Conservation (phyloP, 106 monocot species). For the Dendrobium chrysotoxum region DNA sequence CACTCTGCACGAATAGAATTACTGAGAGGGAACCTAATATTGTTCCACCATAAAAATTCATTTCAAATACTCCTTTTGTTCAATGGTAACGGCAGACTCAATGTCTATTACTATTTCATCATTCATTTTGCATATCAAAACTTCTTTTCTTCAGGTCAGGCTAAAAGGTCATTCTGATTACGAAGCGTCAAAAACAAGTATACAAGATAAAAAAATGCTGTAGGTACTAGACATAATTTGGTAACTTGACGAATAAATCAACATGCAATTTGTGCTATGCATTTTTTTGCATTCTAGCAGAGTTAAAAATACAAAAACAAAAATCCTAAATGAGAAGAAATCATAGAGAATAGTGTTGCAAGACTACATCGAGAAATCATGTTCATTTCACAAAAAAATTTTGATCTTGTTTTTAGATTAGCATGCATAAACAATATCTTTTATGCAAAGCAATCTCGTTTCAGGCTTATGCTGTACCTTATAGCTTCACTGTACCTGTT, state of each 20-base stretch:
- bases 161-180: background rate
- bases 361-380: background rate
- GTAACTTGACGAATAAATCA: too few relatives aligned
- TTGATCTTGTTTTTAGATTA: background rate
- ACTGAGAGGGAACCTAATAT: background rate
- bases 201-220: background rate
- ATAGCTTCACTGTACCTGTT: conserved; percentile 56
- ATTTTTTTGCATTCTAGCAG: background rate
- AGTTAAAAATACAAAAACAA: background rate
- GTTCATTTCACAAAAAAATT: background rate
- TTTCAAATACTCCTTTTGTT: background rate
- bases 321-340: background rate
- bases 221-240: background rate
- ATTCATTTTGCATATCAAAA: background rate
- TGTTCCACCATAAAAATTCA: background rate
- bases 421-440: background rate
- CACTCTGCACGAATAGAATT: background rate
- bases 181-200: background rate
- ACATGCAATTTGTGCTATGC: background rate
- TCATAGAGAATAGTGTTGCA: background rate
- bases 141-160: background rate
- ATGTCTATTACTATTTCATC: background rate
- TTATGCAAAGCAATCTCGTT: background rate
- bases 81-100: background rate
- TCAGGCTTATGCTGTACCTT: background rate